Conservation (phyloP, 176 grass and related monocot species). For the Carex parvula region DNA sequence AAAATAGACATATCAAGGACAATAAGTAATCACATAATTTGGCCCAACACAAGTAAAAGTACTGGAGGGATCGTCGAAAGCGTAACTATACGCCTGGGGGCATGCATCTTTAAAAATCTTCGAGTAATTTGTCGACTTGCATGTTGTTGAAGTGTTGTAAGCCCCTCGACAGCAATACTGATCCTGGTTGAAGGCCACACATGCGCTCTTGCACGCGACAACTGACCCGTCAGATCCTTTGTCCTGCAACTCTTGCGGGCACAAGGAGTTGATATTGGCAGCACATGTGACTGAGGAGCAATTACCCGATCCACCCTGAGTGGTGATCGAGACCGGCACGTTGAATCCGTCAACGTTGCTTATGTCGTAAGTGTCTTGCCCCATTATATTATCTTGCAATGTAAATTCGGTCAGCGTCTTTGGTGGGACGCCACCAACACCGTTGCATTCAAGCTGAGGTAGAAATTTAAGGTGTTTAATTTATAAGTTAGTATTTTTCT, state of each 20-base stretch:
- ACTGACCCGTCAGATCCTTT: background rate
- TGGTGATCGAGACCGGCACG: slow-evolving; percentile 37
- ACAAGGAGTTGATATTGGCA: slow-evolving; percentile 39
- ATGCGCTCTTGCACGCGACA: slow-evolving; percentile 60
- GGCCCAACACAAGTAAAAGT: slow-evolving; percentile 44
- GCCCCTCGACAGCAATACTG: slow-evolving; percentile 47
- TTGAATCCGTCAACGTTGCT: slow-evolving; percentile 71
- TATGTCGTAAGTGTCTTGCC: slow-evolving; percentile 49
- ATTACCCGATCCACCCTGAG: background rate
- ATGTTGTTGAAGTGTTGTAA: slow-evolving; percentile 28
- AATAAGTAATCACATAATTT: slow-evolving; percentile 1
- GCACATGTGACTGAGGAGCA: slow-evolving; percentile 27
- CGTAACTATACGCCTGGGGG: slow-evolving; percentile 63
- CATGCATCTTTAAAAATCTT: slow-evolving; percentile 47
- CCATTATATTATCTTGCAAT: slow-evolving; percentile 21
- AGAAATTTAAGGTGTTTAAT: background rate
- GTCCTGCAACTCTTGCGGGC: slow-evolving; percentile 39
- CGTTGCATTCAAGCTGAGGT: slow-evolving; percentile 25
- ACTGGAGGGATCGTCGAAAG: slow-evolving; percentile 45
- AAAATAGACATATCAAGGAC: background rate
- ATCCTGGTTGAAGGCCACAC: slow-evolving; percentile 47
- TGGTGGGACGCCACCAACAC: slow-evolving; percentile 36
- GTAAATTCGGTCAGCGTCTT: slow-evolving; percentile 52
- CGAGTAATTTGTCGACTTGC: slow-evolving; percentile 39
- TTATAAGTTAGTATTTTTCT: background rate